These are phyloP conservation scores for Torulaspora indica DNA, from an alignment of 805 yeast genomes.

Conservation along the genomic window DNA sequence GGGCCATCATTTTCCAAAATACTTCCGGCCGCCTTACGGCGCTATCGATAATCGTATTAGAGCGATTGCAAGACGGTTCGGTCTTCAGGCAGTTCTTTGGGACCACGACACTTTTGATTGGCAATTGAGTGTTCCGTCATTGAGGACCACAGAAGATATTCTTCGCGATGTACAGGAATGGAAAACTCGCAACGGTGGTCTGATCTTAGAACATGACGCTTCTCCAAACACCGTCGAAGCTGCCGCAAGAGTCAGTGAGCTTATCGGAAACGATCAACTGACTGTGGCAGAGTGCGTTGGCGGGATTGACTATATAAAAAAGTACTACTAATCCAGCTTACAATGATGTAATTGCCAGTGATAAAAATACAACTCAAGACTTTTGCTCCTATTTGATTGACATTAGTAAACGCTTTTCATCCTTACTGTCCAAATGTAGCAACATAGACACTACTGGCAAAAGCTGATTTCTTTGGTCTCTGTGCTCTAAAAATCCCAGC, in stretches of 20 bases:
- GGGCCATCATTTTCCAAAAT: conserved; percentile 76
- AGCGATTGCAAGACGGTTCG: conserved; percentile 72
- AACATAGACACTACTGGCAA: conserved; percentile 81
- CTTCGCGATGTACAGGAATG: conserved; percentile 53
- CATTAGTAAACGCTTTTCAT: conserved; percentile 63
- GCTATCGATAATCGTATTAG: conserved; percentile 87
- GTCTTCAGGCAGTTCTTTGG: conserved; percentile 87
- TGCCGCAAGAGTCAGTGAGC: conserved; percentile 54
- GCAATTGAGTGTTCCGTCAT: conserved; percentile 45
- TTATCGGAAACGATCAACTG: conserved; percentile 57
- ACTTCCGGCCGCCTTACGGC: conserved; percentile 97
- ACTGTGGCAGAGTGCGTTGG: conserved; percentile 77
- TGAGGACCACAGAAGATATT: conserved; percentile 39
- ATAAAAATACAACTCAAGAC: background rate
- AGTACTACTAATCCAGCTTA: conserved; percentile 13
- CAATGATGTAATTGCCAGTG: background rate
- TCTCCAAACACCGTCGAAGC: conserved; percentile 59
- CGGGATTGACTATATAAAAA: conserved; percentile 56
- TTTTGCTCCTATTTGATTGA: conserved; percentile 38
- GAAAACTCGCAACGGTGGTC: conserved; percentile 48
- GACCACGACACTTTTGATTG: conserved; percentile 89
- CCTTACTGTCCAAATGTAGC: conserved; percentile 61
- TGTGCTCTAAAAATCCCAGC: conserved; percentile 86
- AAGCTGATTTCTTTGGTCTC: conserved; percentile 81
- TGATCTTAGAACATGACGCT: conserved; percentile 86